Evolutionary conservation across 1,284 basidiomycete species (phyloP).

Genomic region (Cystobasidium slooffiae): DNA sequence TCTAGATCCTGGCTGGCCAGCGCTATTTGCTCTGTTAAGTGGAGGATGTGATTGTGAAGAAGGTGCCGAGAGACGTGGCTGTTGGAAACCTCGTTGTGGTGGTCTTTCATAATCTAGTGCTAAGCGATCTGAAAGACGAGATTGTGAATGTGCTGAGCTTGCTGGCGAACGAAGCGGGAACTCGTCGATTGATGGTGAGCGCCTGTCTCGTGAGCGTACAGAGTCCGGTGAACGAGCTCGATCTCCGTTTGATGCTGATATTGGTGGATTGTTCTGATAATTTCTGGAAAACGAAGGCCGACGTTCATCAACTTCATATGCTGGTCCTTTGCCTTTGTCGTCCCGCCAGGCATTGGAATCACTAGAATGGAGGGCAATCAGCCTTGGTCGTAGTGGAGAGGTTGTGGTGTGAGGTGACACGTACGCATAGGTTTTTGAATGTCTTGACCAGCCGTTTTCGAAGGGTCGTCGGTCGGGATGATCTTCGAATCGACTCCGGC

Average conservation of each 20-base stretch:
- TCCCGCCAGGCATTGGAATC: slow-evolving; percentile 18
- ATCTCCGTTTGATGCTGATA: neutral
- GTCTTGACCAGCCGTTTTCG: slow-evolving; percentile 20
- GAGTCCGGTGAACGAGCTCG: slow-evolving; percentile 19
- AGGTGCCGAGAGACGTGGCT: slow-evolving; percentile 7
- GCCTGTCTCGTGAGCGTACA: slow-evolving; percentile 7
- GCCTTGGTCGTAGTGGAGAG: neutral
- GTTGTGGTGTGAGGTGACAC: neutral
- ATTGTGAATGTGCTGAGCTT: slow-evolving; percentile 23
- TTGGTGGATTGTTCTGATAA: slow-evolving; percentile 28
- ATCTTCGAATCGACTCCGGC: slow-evolving; percentile 3
- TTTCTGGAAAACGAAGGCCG: neutral
- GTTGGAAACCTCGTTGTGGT: neutral
- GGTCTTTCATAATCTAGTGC: neutral
- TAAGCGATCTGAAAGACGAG: slow-evolving; percentile 7
- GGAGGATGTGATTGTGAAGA: neutral
- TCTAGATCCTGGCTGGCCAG: slow-evolving; percentile 4
- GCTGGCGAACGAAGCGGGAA: slow-evolving; percentile 1
- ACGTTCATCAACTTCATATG: neutral
- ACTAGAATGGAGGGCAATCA: slow-evolving; percentile 5
- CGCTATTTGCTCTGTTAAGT: slow-evolving; percentile 11
- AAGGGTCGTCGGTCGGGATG: slow-evolving; percentile 1
- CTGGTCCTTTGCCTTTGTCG: slow-evolving; percentile 31
- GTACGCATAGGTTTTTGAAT: slow-evolving; percentile 2
- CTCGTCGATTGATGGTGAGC: slow-evolving; percentile 25